These are phyloP conservation scores for Prototheca stagnorum DNA, from an alignment of 163 green algal genomes.

Conservation along the genomic window DNA sequence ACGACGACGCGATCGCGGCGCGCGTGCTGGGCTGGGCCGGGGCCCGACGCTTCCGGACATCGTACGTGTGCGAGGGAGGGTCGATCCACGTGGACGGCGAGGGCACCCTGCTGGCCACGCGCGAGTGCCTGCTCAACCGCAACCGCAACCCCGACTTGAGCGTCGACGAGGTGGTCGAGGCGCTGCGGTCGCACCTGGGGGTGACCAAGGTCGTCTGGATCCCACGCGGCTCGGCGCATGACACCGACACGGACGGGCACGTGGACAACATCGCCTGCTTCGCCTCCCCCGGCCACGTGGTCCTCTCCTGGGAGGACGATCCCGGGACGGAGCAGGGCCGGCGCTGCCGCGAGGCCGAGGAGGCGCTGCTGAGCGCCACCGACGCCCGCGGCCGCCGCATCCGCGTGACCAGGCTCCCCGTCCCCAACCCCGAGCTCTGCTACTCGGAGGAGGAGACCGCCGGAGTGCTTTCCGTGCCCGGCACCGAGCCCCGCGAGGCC, in stretches of 20 bases:
- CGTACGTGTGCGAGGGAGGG: constrained; percentile 26
- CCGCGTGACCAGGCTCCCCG: constrained; percentile 49
- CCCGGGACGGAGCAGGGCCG: constrained; percentile 34
- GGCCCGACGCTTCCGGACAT: not conserved
- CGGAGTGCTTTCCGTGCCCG: too few relatives aligned
- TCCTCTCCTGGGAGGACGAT: constrained; percentile 64
- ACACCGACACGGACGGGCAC: constrained; percentile 55
- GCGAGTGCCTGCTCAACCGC: constrained; percentile 65
- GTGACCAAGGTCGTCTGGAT: constrained; percentile 44
- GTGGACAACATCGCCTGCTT: constrained; percentile 76
- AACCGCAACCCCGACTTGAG: constrained; percentile 59
- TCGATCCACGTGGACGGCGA: constrained; percentile 32
- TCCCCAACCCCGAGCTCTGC: constrained; percentile 18
- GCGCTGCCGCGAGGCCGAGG: constrained; percentile 23
- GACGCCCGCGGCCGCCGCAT: constrained; percentile 50
- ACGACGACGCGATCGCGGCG: constrained; percentile 10
- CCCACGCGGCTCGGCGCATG: constrained; percentile 5
- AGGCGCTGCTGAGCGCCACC: constrained; percentile 21
- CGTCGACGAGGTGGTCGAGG: constrained; percentile 42
- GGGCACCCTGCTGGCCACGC: constrained; percentile 57
- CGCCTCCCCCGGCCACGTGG: constrained; percentile 36
- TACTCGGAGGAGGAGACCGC: constrained; percentile 5
- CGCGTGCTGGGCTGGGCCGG: constrained; percentile 1
- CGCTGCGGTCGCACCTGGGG: constrained; percentile 40
- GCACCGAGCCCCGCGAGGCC: constrained; percentile 1